Conservation (phyloP, 1,284 basidiomycete genomes). For the Ustilago loliicola region DNA sequence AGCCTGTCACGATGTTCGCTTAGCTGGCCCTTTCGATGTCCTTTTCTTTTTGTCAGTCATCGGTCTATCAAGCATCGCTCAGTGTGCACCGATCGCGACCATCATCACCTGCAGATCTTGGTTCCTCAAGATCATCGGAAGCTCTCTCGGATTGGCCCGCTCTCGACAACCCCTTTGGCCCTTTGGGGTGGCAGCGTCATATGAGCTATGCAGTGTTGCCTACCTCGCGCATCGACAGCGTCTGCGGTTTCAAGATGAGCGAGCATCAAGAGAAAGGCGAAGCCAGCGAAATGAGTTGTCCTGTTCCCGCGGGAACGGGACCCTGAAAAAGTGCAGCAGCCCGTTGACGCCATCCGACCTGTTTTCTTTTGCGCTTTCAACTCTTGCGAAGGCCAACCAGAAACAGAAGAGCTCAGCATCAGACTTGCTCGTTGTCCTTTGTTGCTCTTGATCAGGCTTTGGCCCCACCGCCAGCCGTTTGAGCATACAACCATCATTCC, state of each 20-base stretch:
- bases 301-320: not conserved
- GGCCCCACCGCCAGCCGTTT: slow-evolving; percentile 12
- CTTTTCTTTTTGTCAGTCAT: slow-evolving; percentile 1
- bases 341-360: slow-evolving; percentile 9
- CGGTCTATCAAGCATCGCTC: not conserved
- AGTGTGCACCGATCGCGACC: not conserved
- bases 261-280: not conserved
- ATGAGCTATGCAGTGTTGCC: slow-evolving; percentile 2
- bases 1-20: slow-evolving; percentile 27
- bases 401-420: not conserved
- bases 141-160: not conserved
- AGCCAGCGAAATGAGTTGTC: not conserved
- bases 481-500: not conserved
- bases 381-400: not conserved
- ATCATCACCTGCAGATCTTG: slow-evolving; percentile 18
- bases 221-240: not conserved
- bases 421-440: not conserved
- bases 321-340: slow-evolving; percentile 8
- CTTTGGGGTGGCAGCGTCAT: slow-evolving; percentile 3
- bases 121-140: slow-evolving; percentile 1
- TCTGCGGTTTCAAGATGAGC: not conserved
- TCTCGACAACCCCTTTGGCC: not conserved
- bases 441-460: not conserved
- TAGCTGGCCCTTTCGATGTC: not conserved
- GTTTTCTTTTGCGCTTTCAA: slow-evolving; percentile 7